Evolutionary conservation across 1,284 basidiomycete genomes (phyloP), one percentile per base, ranked within the genome.

Genomic region (Apiotrichum veenhuisii): DNA sequence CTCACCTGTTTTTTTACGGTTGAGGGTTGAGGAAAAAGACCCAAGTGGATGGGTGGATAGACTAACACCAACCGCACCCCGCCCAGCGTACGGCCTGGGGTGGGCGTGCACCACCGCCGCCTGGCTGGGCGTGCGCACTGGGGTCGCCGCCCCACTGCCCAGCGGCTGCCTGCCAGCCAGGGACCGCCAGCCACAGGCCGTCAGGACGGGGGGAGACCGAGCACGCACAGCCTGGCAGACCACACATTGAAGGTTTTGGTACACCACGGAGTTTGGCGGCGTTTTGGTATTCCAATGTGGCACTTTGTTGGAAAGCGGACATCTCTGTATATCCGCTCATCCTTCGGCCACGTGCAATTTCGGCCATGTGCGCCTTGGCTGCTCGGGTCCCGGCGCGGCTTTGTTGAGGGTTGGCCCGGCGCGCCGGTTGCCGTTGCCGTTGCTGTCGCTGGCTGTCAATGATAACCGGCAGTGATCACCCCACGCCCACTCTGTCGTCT

Each of bases 1-100:
- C 53, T 56, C 44, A 56, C 55, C 55, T 54, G 44, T 47, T 47
- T 50, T 49, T 44, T 43, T 33, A 52, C 26, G 49, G 49, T 56
- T 56, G 55, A 56, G 42, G 55, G 55, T 38, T 56, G 48, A 47
- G 48, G 34, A 55, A 30, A n/a, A 25, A 45, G 45, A 11, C 25
- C 15, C 20, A 17, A 46, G 36, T 17, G 33, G 37, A 25, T 34
- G 14, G 37, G n/a, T n/a, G n/a, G 8, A 51, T 38, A 20, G 14
- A 17, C 12, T 5, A 17, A 44, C 23, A 5, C 22, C 42, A 26
- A 10, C 42, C 42, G 11, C 40, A 11, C 18, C 23, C 42, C 42
- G 23, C 12, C 23, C 3, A 15, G 42, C 26, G 37, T 38, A 38
- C 37, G n/a, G 37, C 9, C 17, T 38, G 37, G 17, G 14, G 33